Base-by-base conservation (phyloP, 495 filamentous ascomycete genomes). In the Penicillium psychrofluorescens region DNA sequence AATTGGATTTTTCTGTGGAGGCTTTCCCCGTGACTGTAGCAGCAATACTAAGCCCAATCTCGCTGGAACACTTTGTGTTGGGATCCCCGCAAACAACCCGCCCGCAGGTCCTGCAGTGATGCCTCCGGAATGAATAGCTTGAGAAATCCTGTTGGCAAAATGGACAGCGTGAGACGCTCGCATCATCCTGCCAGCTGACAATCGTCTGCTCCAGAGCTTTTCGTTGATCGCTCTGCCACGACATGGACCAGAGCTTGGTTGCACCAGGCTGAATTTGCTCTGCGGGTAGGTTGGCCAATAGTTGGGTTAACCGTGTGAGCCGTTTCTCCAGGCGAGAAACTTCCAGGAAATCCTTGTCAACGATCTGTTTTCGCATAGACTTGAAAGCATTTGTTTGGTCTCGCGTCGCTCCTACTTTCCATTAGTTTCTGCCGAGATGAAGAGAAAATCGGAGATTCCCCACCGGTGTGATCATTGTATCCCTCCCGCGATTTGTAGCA, bases 401-500 rank as follows among this genome's bases (percentile, higher is more conserved):
- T 43, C 82, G 70, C 34, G 74, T 64, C 4, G 84, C 50, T 3
- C 74, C 81, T 74, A 33, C 29, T 48, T 8, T 29, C 11, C n/a
- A 37, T 61, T 42, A 64, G 48, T 48, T 15, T 44, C 34, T 11
- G n/a, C 38, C 3, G 31, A 22, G 22, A 33, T 9, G 38, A 38
- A 27, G 15, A 35, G 41, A 7, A 8, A 8, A 30, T 16, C 8
- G 7, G 13, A n/a, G 30, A 36, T 4, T 22, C 7, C 30, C 42
- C 46, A 74, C 83, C 90, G 43, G 77, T 77, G 50, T 90, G 85
- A 55, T 97, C 91, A 58, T 90, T 95, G 63, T 97, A 98, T 3
- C 94, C 94, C 31, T 90, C 88, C 49, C 94, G 75, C 13, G 87
- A 92, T 68, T 95, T 97, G 66, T 91, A 98, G 62, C 92, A 98